These are phyloP conservation scores for Cochlearia excelsa DNA, from an alignment of 345 rosid genomes.

Conservation along the genomic window DNA sequence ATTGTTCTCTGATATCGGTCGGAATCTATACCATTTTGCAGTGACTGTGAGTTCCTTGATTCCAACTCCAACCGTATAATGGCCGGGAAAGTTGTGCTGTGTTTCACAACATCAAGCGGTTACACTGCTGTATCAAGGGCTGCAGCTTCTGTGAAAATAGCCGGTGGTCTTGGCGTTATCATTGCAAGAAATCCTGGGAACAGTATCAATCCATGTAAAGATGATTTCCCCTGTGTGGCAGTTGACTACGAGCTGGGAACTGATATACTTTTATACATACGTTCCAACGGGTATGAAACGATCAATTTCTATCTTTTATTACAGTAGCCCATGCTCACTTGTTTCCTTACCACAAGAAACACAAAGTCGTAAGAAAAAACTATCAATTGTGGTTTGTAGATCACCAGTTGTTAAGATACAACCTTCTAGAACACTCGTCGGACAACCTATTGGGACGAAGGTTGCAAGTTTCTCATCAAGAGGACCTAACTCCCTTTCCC, in stretches of 20 bases:
- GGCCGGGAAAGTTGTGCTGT: constrained; percentile 38
- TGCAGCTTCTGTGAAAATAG: constrained; percentile 29
- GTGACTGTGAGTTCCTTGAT: constrained; percentile 16
- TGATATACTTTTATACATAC: constrained; percentile 40
- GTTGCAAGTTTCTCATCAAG: constrained; percentile 39
- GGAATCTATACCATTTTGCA: not conserved
- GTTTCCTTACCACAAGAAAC: too few species aligned
- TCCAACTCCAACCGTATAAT: constrained; percentile 14
- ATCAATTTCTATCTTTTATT: too few species aligned
- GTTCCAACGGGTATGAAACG: constrained; percentile 34
- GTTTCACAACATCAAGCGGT: constrained; percentile 30
- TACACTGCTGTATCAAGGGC: constrained; percentile 26
- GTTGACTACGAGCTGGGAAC: constrained; percentile 38
- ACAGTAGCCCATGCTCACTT: not conserved
- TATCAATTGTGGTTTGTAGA: constrained; percentile 12
- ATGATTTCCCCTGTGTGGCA: constrained; percentile 39
- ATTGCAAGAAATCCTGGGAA: constrained; percentile 35
- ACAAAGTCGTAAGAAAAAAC: too few species aligned
- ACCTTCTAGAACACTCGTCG: constrained; percentile 21
- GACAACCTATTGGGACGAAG: constrained; percentile 28
- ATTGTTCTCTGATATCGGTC: too few species aligned
- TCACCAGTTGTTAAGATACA: constrained; percentile 32
- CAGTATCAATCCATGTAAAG: constrained; percentile 29
- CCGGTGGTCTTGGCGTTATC: constrained; percentile 43
- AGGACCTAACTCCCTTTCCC: constrained; percentile 46